phyloP scores from a whole-genome alignment of 2,329 filamentous ascomycete species.

The Parascedosporium putredinis region DNA sequence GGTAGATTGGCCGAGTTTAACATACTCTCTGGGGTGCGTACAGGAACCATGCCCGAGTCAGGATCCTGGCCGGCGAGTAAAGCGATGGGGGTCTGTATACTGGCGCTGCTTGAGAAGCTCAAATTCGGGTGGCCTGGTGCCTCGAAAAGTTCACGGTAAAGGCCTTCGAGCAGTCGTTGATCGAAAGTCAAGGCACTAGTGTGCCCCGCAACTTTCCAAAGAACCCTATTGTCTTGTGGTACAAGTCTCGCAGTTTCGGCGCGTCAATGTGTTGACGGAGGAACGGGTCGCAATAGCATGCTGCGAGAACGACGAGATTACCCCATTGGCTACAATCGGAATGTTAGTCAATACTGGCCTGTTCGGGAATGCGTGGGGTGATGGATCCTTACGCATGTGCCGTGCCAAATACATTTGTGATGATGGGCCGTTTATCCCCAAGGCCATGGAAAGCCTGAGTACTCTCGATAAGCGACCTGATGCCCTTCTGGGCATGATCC shows the following conservation, averaged over 20 bases:
- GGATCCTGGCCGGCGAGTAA: background rate
- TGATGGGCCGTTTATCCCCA: conserved; percentile 56
- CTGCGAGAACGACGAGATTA: conserved; percentile 82
- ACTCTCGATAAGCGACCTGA: conserved; percentile 70
- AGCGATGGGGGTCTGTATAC: background rate
- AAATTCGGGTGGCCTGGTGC: background rate
- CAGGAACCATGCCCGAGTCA: background rate
- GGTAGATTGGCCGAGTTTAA: background rate
- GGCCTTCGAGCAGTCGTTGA: conserved; percentile 57
- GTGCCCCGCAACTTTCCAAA: conserved; percentile 59
- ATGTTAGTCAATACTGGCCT: conserved; percentile 4
- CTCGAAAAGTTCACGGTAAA: conserved; percentile 35
- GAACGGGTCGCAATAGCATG: conserved; percentile 59
- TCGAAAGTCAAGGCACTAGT: conserved; percentile 68
- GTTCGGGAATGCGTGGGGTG: background rate
- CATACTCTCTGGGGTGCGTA: background rate
- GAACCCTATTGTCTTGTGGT: conserved; percentile 67
- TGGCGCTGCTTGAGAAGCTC: conserved; percentile 7
- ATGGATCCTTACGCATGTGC: conserved; percentile 70
- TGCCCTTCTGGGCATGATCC: conserved; percentile 48
- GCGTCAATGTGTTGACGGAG: conserved; percentile 48
- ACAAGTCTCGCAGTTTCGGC: conserved; percentile 46
- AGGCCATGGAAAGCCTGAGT: conserved; percentile 69
- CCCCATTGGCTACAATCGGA: conserved; percentile 75
- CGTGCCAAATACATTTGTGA: conserved; percentile 95